These are phyloP conservation scores for Rhypophila decipiens DNA, from an alignment of 495 filamentous ascomycete genomes.

Conservation along the genomic window DNA sequence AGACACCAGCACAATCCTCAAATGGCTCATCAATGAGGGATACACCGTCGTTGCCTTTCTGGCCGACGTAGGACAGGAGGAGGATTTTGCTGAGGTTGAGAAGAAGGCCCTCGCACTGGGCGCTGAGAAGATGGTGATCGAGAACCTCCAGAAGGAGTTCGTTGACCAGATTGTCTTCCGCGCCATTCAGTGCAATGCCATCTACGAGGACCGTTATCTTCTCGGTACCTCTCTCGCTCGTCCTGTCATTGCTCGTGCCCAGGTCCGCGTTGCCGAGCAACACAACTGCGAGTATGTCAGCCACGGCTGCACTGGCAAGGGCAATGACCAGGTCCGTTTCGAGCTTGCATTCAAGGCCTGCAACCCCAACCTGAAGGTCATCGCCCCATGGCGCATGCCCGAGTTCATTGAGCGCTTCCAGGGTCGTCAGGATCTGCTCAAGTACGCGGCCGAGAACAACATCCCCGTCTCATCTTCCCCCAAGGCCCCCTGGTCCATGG, in stretches of 20 bases:
- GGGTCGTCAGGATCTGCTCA: constrained; percentile 82
- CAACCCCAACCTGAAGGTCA: constrained; percentile 73
- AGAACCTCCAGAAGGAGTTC: constrained; percentile 68
- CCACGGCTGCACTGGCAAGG: constrained; percentile 66
- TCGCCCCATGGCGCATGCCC: constrained; percentile 82
- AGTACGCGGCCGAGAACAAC: constrained; percentile 69
- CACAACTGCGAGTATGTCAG: constrained; percentile 61
- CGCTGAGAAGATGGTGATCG: constrained; percentile 56
- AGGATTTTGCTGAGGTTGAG: constrained; percentile 46
- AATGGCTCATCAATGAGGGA: constrained; percentile 50
- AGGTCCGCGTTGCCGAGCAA: constrained; percentile 59
- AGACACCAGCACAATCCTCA: constrained; percentile 53
- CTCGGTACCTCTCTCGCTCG: constrained; percentile 77
- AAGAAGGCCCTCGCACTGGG: constrained; percentile 64
- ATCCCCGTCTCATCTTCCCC: constrained; percentile 80
- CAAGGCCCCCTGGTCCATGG: constrained; percentile 82
- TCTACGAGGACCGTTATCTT: constrained; percentile 79
- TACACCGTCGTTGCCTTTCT: constrained; percentile 26
- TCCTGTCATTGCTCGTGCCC: constrained; percentile 80
- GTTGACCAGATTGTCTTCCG: constrained; percentile 83
- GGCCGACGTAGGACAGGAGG: constrained; percentile 35
- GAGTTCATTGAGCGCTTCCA: constrained; percentile 77
- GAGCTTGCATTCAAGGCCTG: constrained; percentile 43
- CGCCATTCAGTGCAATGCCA: constrained; percentile 82
- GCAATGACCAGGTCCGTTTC: constrained; percentile 64